Percentiles rank a stretch among this genome's conserved stretches.
Conservation (phyloP, 176 grass and related monocot genomes). For the Oryza rufipogon region DNA sequence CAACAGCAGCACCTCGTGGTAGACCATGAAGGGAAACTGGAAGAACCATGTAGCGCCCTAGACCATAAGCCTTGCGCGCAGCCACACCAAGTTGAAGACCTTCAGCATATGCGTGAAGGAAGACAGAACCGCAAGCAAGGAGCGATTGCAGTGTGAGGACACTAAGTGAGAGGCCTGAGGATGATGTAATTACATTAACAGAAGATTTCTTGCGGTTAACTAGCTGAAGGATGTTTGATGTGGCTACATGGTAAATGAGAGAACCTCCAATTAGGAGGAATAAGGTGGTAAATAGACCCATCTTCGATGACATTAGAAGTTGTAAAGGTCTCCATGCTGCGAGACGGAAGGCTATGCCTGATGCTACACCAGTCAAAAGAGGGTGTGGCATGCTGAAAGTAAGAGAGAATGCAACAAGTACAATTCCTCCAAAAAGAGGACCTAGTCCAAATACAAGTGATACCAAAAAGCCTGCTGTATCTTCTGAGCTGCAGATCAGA, state of each 20-base stretch:
- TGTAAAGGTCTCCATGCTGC: slow-evolving; percentile 89
- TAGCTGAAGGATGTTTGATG: slow-evolving; percentile 59
- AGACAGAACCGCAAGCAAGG: slow-evolving; percentile 79
- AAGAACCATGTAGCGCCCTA: slow-evolving; percentile 94
- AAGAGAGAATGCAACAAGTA: slow-evolving; percentile 78
- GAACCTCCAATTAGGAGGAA: slow-evolving; percentile 64
- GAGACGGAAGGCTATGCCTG: slow-evolving; percentile 90
- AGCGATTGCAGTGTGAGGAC: slow-evolving; percentile 79
- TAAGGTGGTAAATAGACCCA: slow-evolving; percentile 66
- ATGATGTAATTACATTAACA: slow-evolving; percentile 53
- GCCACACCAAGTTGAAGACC: slow-evolving; percentile 93
- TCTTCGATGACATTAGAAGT: slow-evolving; percentile 78
- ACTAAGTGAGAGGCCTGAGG: slow-evolving; percentile 66
- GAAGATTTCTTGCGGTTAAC: slow-evolving; percentile 73
- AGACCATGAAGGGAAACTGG: slow-evolving; percentile 92
- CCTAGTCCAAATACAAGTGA: slow-evolving; percentile 95
- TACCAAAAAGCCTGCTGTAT: slow-evolving; percentile 80
- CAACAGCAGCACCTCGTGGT: slow-evolving; percentile 83
- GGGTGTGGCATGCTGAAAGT: slow-evolving; percentile 80
- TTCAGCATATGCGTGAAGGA: slow-evolving; percentile 83
- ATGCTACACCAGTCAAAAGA: slow-evolving; percentile 86
- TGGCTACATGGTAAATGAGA: slow-evolving; percentile 48
- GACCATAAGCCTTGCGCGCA: slow-evolving; percentile 85
- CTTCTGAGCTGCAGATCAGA: slow-evolving; percentile 66
- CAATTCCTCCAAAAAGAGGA: slow-evolving; percentile 86